A percentile compares a stretch with the other conserved stretches of the same genome.
Evolutionary conservation across 140 eudicot species (phyloP).

Genomic region (Stevia rebaudiana): DNA sequence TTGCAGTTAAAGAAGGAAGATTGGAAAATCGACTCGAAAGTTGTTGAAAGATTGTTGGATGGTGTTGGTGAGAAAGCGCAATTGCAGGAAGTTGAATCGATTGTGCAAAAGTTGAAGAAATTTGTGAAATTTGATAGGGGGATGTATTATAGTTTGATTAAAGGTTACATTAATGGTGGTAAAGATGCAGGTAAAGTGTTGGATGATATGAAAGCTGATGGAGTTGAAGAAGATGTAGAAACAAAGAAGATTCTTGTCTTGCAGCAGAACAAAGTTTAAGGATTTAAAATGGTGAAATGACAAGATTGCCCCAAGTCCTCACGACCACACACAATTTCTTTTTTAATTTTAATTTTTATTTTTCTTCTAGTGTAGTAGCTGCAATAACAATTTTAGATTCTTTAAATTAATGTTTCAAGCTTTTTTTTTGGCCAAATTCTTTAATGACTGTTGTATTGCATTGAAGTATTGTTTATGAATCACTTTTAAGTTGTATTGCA

Average conservation of each 20-base stretch:
- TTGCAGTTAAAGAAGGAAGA: slow-evolving; percentile 28
- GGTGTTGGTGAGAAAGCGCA: slow-evolving; percentile 47
- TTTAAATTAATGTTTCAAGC: neutral
- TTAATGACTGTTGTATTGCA: too few species aligned
- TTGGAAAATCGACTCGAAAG: slow-evolving; percentile 39
- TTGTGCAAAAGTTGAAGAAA: slow-evolving; percentile 33
- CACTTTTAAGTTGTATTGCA: too few species aligned
- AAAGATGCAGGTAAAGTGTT: slow-evolving; percentile 39
- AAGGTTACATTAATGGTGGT: slow-evolving; percentile 35
- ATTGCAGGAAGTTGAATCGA: slow-evolving; percentile 28
- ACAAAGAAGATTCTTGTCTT: slow-evolving; percentile 38
- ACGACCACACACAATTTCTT: neutral
- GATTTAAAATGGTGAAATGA: slow-evolving; percentile 8
- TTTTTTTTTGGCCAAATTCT: neutral
- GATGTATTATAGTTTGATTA: slow-evolving; percentile 51
- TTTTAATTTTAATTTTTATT: too few species aligned
- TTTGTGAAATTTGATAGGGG: slow-evolving; percentile 35
- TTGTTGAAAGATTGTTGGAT: slow-evolving; percentile 26
- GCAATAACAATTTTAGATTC: slow-evolving; percentile 1
- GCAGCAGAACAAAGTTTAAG: slow-evolving; percentile 19
- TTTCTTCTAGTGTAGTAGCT: neutral
- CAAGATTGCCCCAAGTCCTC: neutral
- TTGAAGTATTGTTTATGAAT: too few species aligned
- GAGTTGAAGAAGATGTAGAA: slow-evolving; percentile 45
- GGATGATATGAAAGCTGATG: slow-evolving; percentile 50